Percentiles rank a stretch among this genome's conserved stretches.
phyloP scores from a whole-genome alignment of 2,329 filamentous ascomycete species.

The Penicillium sclerotiorum region DNA sequence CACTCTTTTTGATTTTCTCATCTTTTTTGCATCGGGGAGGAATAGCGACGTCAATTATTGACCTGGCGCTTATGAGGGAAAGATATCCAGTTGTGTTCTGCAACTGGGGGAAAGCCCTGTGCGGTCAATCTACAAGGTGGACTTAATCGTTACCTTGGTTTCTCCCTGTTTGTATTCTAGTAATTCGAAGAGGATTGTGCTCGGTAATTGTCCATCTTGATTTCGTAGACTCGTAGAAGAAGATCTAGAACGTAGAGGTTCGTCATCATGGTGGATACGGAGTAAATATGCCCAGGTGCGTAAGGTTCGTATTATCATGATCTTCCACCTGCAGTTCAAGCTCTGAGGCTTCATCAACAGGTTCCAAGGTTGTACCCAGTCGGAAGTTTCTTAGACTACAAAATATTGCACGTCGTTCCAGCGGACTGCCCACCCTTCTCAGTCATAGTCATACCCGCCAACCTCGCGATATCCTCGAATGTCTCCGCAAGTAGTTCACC shows the following conservation, averaged over 20 bases:
- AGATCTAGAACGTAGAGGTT: background rate
- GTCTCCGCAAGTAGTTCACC: slow-evolving; percentile 63
- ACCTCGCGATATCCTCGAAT: slow-evolving; percentile 62
- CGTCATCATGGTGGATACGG: background rate
- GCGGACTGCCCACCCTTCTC: slow-evolving; percentile 54
- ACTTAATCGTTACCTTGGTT: slow-evolving; percentile 83
- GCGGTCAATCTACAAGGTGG: slow-evolving; percentile 73
- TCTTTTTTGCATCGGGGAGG: slow-evolving; percentile 37
- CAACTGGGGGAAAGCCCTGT: slow-evolving; percentile 96
- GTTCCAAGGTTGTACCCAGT: too few species aligned
- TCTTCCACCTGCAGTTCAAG: too few species aligned
- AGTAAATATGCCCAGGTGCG: slow-evolving; percentile 16
- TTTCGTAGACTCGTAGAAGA: slow-evolving; percentile 5
- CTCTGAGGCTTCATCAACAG: too few species aligned
- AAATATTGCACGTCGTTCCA: slow-evolving; percentile 42
- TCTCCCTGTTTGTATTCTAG: slow-evolving; percentile 43
- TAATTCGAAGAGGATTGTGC: slow-evolving; percentile 41
- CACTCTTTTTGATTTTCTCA: slow-evolving; percentile 30
- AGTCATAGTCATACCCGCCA: slow-evolving; percentile 61
- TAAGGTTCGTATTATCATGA: too few species aligned
- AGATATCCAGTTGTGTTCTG: slow-evolving; percentile 73
- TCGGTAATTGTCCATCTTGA: slow-evolving; percentile 26
- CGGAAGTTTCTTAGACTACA: too few species aligned
- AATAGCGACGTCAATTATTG: slow-evolving; percentile 56
- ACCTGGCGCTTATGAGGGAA: slow-evolving; percentile 96